phyloP scores from a whole-genome alignment of 2,329 filamentous ascomycete species.

The Xylaria polymorpha region DNA sequence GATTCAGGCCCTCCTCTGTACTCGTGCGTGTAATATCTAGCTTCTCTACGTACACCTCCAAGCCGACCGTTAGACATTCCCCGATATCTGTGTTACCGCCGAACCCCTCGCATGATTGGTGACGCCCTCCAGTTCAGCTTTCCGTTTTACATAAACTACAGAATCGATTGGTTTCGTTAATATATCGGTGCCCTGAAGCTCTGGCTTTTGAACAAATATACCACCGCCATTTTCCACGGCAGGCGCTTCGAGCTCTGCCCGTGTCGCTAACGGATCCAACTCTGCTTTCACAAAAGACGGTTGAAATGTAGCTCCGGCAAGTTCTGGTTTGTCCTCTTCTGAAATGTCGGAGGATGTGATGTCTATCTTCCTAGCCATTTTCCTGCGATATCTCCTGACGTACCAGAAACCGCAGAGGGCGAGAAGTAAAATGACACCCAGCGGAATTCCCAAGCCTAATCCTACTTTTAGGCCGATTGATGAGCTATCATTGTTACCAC shows the following conservation, averaged over 20 bases:
- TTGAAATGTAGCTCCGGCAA: neutral
- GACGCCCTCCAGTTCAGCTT: slow-evolving; percentile 2
- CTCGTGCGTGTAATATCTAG: too few relatives aligned
- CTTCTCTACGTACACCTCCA: too few relatives aligned
- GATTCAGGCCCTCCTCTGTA: too few relatives aligned
- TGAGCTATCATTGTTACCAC: neutral
- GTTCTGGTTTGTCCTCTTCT: neutral
- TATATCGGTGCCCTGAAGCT: slow-evolving; percentile 8
- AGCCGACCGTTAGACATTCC: too few relatives aligned
- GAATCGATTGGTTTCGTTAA: neutral
- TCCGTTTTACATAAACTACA: neutral
- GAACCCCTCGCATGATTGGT: too few relatives aligned
- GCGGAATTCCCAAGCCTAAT: slow-evolving; percentile 2
- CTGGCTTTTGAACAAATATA: slow-evolving; percentile 17
- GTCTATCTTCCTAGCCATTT: neutral
- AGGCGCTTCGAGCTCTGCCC: slow-evolving; percentile 17
- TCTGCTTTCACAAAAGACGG: neutral
- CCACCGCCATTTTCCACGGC: slow-evolving; percentile 5
- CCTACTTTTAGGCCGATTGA: slow-evolving; percentile 2
- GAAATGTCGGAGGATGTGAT: neutral
- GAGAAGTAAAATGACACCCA: neutral
- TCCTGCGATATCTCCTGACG: slow-evolving; percentile 11
- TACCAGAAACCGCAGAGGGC: neutral
- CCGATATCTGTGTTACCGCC: too few relatives aligned
- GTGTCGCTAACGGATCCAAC: slow-evolving; percentile 4